Evolutionary conservation across 2,329 filamentous ascomycete species (phyloP).

Genomic region (Aspergillus fumigatiaffinis): DNA sequence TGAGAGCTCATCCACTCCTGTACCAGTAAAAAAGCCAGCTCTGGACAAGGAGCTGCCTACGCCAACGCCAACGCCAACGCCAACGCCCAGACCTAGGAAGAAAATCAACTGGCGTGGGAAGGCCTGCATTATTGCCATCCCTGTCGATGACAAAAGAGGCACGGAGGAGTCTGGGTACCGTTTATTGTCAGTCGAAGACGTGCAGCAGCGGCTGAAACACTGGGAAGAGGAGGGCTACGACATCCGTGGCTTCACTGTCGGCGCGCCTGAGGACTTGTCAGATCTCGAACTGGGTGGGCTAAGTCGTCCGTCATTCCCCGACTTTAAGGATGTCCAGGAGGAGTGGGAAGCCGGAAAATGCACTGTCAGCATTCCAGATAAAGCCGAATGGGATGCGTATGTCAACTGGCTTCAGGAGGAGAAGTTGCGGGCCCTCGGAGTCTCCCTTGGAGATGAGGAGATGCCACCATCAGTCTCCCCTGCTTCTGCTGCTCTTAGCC

Average conservation of each 20-base stretch:
- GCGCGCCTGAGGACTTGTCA: slow-evolving; percentile 24
- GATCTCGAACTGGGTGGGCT: slow-evolving; percentile 35
- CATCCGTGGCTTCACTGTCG: slow-evolving; percentile 38
- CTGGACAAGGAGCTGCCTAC: slow-evolving; percentile 18
- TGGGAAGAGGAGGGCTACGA: slow-evolving; percentile 45
- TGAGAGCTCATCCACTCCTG: slow-evolving; percentile 9
- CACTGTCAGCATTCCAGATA: slow-evolving; percentile 42
- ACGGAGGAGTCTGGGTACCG: slow-evolving; percentile 35
- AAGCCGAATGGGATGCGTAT: slow-evolving; percentile 68
- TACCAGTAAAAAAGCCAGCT: slow-evolving; percentile 11
- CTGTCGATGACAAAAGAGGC: slow-evolving; percentile 64
- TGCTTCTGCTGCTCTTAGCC: slow-evolving; percentile 58
- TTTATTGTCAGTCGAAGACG: slow-evolving; percentile 38
- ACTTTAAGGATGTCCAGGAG: slow-evolving; percentile 34
- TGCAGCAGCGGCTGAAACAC: slow-evolving; percentile 35
- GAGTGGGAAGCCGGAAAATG: slow-evolving; percentile 32
- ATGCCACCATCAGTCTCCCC: slow-evolving; percentile 65
- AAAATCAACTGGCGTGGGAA: slow-evolving; percentile 73
- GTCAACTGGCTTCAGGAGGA: slow-evolving; percentile 81
- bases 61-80: slow-evolving; percentile 32
- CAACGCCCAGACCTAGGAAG: slow-evolving; percentile 52
- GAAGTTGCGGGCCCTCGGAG: slow-evolving; percentile 86
- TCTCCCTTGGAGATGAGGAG: slow-evolving; percentile 74
- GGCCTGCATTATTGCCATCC: slow-evolving; percentile 67
- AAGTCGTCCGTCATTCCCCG: slow-evolving; percentile 43